A percentile compares a stretch with the other conserved stretches of the same genome.
phyloP scores from a whole-genome alignment of 768 basidiomycete species.

The Auricularia heimuer region DNA sequence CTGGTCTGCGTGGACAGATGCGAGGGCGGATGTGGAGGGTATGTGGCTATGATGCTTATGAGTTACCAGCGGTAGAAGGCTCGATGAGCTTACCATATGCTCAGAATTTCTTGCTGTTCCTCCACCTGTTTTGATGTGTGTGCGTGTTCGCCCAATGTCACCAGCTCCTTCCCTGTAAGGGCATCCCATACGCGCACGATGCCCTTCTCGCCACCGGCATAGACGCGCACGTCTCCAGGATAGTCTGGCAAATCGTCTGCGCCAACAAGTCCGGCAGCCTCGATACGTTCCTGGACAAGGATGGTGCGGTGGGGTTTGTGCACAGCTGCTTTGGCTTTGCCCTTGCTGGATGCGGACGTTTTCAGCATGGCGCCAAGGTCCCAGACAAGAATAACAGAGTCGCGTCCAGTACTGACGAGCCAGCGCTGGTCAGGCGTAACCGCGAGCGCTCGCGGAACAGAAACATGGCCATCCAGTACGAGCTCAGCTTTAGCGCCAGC shows the following conservation, averaged over 20 bases:
- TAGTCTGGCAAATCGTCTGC: conserved; percentile 29
- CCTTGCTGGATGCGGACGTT: conserved; percentile 26
- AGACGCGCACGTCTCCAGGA: background rate
- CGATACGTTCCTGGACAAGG: conserved; percentile 75
- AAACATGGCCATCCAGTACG: conserved; percentile 91
- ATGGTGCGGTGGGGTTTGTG: conserved; percentile 70
- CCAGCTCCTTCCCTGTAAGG: conserved; percentile 49
- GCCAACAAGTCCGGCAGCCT: conserved; percentile 68
- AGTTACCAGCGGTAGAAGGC: conserved; percentile 2
- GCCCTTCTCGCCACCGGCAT: conserved; percentile 71
- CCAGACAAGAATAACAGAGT: conserved; percentile 91
- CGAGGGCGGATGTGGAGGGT: conserved; percentile 48
- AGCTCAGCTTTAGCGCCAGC: conserved; percentile 57
- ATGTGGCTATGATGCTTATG: conserved; percentile 46
- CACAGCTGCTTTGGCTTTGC: conserved; percentile 32
- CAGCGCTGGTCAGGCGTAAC: conserved; percentile 78
- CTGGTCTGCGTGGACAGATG: conserved; percentile 90
- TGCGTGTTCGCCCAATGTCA: conserved; percentile 45
- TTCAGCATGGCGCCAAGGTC: conserved; percentile 43
- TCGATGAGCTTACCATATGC: background rate
- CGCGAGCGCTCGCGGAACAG: conserved; percentile 85
- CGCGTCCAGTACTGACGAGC: conserved; percentile 85
- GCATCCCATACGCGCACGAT: conserved; percentile 79
- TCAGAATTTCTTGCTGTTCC: conserved; percentile 68
- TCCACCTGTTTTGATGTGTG: conserved; percentile 45